Conservation (phyloP, 2,329 filamentous ascomycete genomes). For the Epichloe festucae region DNA sequence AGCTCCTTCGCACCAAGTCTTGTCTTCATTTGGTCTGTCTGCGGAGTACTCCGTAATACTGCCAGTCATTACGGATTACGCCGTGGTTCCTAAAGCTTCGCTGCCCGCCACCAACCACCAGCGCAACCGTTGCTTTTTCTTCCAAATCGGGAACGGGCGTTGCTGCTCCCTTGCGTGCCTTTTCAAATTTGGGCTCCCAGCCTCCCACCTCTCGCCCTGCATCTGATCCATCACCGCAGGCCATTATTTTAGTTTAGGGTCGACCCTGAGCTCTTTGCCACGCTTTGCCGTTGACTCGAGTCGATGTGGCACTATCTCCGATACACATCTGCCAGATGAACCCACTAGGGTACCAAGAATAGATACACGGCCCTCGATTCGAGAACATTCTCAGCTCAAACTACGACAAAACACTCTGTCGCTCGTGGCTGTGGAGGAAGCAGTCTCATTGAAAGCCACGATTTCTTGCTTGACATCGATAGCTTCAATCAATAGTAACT, state of each 20-base stretch:
- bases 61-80: too few species aligned
- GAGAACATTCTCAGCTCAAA: neutral
- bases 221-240: neutral
- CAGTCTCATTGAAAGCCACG: neutral
- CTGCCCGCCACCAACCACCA: neutral
- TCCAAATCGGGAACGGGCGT: neutral
- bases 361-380: neutral
- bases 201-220: slow-evolving; percentile 1
- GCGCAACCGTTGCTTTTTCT: neutral
- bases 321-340: neutral
- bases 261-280: neutral
- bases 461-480: neutral
- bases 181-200: neutral
- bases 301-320: neutral
- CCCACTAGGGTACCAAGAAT: neutral
- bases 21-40: neutral
- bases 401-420: neutral
- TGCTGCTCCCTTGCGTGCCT: slow-evolving; percentile 4
- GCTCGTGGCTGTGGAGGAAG: neutral
- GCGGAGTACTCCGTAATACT: neutral
- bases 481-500: neutral
- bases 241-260: too few species aligned
- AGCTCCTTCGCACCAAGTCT: neutral
- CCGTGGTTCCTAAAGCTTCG: neutral
- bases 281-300: neutral